These are phyloP conservation scores for Ogataea zsoltii DNA, from an alignment of 805 yeast genomes.

Conservation along the genomic window DNA sequence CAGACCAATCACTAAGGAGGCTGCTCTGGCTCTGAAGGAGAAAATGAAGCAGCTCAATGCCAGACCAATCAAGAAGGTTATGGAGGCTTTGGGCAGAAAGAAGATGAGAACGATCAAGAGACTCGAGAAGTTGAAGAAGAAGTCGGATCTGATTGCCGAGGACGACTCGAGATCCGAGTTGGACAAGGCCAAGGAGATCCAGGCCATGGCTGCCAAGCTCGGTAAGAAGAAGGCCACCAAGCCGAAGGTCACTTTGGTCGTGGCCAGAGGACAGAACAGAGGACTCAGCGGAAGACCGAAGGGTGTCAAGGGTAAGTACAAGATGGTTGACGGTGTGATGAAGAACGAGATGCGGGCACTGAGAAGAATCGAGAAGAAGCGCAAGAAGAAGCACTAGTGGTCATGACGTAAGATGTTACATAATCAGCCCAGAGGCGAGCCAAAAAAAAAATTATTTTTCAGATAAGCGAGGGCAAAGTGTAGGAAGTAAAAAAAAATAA, in stretches of 20 bases:
- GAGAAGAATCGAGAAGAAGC: conserved; percentile 84
- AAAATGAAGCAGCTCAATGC: conserved; percentile 84
- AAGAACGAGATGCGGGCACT: conserved; percentile 97
- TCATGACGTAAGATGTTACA: neutral
- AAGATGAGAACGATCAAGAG: conserved; percentile 87
- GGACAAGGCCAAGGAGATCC: conserved; percentile 93
- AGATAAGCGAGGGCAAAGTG: too few relatives aligned
- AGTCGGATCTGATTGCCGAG: conserved; percentile 87
- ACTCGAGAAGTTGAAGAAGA: conserved; percentile 86
- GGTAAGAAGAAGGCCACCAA: conserved; percentile 66
- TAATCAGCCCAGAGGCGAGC: too few relatives aligned
- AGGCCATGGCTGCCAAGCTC: conserved; percentile 78
- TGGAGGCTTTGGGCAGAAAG: conserved; percentile 96
- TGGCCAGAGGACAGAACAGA: conserved; percentile 80
- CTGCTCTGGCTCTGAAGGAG: conserved; percentile 73
- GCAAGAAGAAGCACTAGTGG: conserved; percentile 50
- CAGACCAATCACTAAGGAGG: conserved; percentile 95
- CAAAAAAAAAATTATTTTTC: too few relatives aligned
- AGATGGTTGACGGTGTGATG: conserved; percentile 98
- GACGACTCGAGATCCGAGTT: conserved; percentile 84
- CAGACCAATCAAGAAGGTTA: conserved; percentile 97
- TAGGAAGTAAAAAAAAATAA: too few relatives aligned
- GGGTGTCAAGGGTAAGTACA: conserved; percentile 96
- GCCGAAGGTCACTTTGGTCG: conserved; percentile 87
- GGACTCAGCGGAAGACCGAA: conserved; percentile 94